These are phyloP conservation scores for Lachancea sp. DNA, from an alignment of 805 yeast species.

Conservation along the genomic window DNA sequence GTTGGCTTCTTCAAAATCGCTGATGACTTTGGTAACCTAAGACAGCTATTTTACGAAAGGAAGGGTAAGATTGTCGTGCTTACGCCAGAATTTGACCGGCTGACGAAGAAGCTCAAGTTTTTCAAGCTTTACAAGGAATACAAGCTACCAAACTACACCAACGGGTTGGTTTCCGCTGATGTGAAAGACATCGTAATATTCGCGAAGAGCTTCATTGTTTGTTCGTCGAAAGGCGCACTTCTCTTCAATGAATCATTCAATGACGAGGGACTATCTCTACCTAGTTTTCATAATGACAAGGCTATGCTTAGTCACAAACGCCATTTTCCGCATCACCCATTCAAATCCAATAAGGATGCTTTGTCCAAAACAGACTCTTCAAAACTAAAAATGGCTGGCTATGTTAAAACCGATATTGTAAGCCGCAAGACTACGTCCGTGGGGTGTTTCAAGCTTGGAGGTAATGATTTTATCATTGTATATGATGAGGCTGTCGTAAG, in stretches of 20 bases:
- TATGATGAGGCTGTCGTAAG: slow-evolving; percentile 68
- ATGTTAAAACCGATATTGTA: slow-evolving; percentile 36
- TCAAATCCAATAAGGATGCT: slow-evolving; percentile 19
- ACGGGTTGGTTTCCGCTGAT: slow-evolving; percentile 47
- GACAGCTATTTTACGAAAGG: slow-evolving; percentile 52
- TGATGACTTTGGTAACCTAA: slow-evolving; percentile 51
- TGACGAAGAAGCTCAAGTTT: slow-evolving; percentile 27
- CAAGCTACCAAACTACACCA: slow-evolving; percentile 51
- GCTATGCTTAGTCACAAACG: slow-evolving; percentile 13
- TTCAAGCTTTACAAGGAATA: slow-evolving; percentile 47
- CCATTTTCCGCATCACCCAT: slow-evolving; percentile 19
- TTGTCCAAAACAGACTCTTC: slow-evolving; percentile 25
- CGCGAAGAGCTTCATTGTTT: slow-evolving; percentile 59
- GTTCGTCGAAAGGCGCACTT: slow-evolving; percentile 61
- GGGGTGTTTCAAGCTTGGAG: slow-evolving; percentile 56
- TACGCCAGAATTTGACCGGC: slow-evolving; percentile 32
- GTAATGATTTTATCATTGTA: slow-evolving; percentile 51
- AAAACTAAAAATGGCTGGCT: slow-evolving; percentile 29
- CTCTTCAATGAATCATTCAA: slow-evolving; percentile 49
- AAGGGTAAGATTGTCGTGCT: slow-evolving; percentile 42
- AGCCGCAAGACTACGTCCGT: slow-evolving; percentile 41
- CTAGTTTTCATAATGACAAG: slow-evolving; percentile 48
- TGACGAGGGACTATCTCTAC: slow-evolving; percentile 45
- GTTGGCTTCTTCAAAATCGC: slow-evolving; percentile 64
- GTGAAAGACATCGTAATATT: slow-evolving; percentile 56